Conservation (phyloP, 2,329 filamentous ascomycete species). For the Grosmannia huntii region DNA sequence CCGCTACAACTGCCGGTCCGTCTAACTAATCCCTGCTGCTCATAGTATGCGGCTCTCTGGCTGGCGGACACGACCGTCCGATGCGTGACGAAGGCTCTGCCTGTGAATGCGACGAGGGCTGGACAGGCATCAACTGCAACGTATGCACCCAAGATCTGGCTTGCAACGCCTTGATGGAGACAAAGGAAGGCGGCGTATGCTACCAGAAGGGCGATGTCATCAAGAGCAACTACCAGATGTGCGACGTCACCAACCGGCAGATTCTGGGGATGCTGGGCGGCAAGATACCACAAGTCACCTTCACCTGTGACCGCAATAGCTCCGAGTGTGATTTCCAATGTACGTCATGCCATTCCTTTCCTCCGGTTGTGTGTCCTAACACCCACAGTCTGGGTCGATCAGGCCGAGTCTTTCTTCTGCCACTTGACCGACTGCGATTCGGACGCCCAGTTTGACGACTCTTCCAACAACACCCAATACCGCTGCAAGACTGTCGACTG, state of each 20-base stretch:
- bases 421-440: slow-evolving; percentile 71
- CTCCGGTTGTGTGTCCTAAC: background rate
- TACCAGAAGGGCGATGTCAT: slow-evolving; percentile 85
- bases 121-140: slow-evolving; percentile 96
- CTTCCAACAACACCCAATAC: slow-evolving; percentile 73
- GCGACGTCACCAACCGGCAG: slow-evolving; percentile 91
- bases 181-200: slow-evolving; percentile 71
- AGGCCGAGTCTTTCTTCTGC: slow-evolving; percentile 93
- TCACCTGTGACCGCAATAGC: slow-evolving; percentile 68
- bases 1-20: background rate
- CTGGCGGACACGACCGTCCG: slow-evolving; percentile 65
- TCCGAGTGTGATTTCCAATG: slow-evolving; percentile 89
- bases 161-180: slow-evolving; percentile 80
- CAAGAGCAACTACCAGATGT: slow-evolving; percentile 94
- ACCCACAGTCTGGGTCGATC: slow-evolving; percentile 78
- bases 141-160: slow-evolving; percentile 76
- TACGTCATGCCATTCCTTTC: slow-evolving; percentile 29
- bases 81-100: slow-evolving; percentile 48
- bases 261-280: slow-evolving; percentile 78
- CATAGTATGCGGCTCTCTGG: slow-evolving; percentile 71
- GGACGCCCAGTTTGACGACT: slow-evolving; percentile 51
- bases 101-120: slow-evolving; percentile 85
- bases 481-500: slow-evolving; percentile 76
- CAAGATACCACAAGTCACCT: slow-evolving; percentile 84
- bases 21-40: background rate